Percentiles rank a stretch among this genome's conserved stretches.
Evolutionary conservation across 768 basidiomycete species (phyloP).

Genomic region (Rhizopogon sp.): DNA sequence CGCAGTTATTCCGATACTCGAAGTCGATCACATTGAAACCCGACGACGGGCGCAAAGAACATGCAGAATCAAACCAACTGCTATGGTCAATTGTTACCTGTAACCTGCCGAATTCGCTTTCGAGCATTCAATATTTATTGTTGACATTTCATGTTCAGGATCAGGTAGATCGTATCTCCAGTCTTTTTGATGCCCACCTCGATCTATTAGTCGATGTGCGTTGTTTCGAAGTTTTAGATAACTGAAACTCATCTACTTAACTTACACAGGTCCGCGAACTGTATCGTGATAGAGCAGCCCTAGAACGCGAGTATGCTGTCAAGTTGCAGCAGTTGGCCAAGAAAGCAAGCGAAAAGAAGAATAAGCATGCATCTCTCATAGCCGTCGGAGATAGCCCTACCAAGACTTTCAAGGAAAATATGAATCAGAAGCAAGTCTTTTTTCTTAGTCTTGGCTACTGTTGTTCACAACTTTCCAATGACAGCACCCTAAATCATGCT

Average conservation of each 20-base stretch:
- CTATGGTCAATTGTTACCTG: conserved; percentile 53
- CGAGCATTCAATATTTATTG: neutral
- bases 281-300: conserved; percentile 55
- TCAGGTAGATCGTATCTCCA: conserved; percentile 62
- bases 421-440: conserved; percentile 47
- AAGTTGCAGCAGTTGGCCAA: conserved; percentile 63
- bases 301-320: conserved; percentile 76
- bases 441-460: neutral
- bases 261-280: conserved; percentile 61
- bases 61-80: conserved; percentile 17
- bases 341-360: conserved; percentile 70
- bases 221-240: neutral
- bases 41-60: neutral
- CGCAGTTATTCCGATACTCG: neutral
- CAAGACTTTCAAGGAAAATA: conserved; percentile 51
- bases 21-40: neutral
- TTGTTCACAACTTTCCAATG: conserved; percentile 11
- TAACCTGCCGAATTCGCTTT: conserved; percentile 23
- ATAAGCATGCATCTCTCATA: conserved; percentile 45
- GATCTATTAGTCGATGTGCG: conserved; percentile 61
- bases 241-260: conserved; percentile 1
- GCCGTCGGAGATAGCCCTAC: conserved; percentile 67
- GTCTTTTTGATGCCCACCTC: conserved; percentile 59
- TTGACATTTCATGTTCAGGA: conserved; percentile 40
- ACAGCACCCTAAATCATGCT: conserved; percentile 68